Base-by-base conservation (phyloP, 2,329 filamentous ascomycete genomes). In the Rasamsonia emersonii region DNA sequence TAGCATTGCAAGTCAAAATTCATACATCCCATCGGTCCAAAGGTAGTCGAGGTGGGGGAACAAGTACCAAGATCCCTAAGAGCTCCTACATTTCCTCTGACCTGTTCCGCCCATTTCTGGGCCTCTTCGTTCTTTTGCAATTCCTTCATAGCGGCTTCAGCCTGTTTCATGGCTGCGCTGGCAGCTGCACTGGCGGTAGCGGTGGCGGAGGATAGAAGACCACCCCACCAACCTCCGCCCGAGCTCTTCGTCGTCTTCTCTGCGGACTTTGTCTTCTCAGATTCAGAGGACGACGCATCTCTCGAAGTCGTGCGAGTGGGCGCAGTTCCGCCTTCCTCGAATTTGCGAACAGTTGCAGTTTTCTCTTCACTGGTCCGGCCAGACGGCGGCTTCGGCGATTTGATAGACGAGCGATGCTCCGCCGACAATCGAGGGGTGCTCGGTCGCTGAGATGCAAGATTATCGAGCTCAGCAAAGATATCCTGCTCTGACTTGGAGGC, bases 71-170 rank as follows among this genome's bases (percentile, higher is more conserved):
- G 67, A 33, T 79, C 82, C 45, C 75, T 75, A 24, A 96, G 66
- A 18, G 77, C 78, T 26, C 80, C 82, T 29, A 93, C 83, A 53
- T 94, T 94, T 38, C 86, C 88, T 51, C 80, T 80, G 34, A 96
- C 82, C 56, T 96, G 89, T 32, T 94, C 84, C 1, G 88, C 85
- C 86, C 89, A 98, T 57, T 85, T 83, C 65, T 89, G 88, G 31
- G 89, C 91, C 58, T 98, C 91, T 54, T 96, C 86, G 50, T 93
- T 95, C 54, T 91, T 81, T 57, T 94, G 85, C 28, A 98, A 88
- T 59, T 96, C 86, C 56, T 89, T 93, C 43, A 93, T 88, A 1
- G 88, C 82, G 5, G 81, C 85, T 61, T 95, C 88, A 28, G 91
- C 89, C 58, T 89, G 85, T 67, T 93, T 93, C 62, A 93, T 73